Conservation (phyloP, 2,329 filamentous ascomycete species). For the Fulvia fulva region DNA sequence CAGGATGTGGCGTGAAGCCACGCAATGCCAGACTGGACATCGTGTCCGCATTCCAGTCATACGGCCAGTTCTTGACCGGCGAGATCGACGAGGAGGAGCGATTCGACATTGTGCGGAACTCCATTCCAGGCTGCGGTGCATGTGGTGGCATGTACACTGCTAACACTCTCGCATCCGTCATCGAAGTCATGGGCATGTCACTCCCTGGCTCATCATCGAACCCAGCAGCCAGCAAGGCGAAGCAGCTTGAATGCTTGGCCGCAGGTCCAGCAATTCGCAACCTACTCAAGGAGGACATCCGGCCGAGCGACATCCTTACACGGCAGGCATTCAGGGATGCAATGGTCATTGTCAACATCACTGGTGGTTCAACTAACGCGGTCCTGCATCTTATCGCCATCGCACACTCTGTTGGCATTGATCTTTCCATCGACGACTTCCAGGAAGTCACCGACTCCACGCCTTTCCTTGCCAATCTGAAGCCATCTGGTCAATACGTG, state of each 20-base stretch:
- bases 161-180: slow-evolving; percentile 51
- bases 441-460: slow-evolving; percentile 49
- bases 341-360: slow-evolving; percentile 50
- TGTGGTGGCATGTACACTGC: slow-evolving; percentile 73
- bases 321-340: slow-evolving; percentile 49
- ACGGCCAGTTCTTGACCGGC: slow-evolving; percentile 89
- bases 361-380: slow-evolving; percentile 49
- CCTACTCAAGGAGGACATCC: slow-evolving; percentile 49
- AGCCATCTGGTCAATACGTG: slow-evolving; percentile 52
- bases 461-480: slow-evolving; percentile 49
- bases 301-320: slow-evolving; percentile 48
- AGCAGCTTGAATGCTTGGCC: slow-evolving; percentile 48
- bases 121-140: slow-evolving; percentile 78
- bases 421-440: slow-evolving; percentile 51
- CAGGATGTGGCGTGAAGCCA: slow-evolving; percentile 76
- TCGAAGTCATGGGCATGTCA: slow-evolving; percentile 50
- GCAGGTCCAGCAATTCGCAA: slow-evolving; percentile 50
- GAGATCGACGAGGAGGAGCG: slow-evolving; percentile 87
- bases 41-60: slow-evolving; percentile 95
- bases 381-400: slow-evolving; percentile 51
- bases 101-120: slow-evolving; percentile 90
- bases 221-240: slow-evolving; percentile 49
- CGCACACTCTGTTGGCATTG: slow-evolving; percentile 48
- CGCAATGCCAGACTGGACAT: slow-evolving; percentile 73
- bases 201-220: slow-evolving; percentile 51